Percentiles rank a stretch among this genome's conserved stretches.
phyloP scores from a whole-genome alignment of 495 filamentous ascomycete species.

The Talaromyces proteolyticus region DNA sequence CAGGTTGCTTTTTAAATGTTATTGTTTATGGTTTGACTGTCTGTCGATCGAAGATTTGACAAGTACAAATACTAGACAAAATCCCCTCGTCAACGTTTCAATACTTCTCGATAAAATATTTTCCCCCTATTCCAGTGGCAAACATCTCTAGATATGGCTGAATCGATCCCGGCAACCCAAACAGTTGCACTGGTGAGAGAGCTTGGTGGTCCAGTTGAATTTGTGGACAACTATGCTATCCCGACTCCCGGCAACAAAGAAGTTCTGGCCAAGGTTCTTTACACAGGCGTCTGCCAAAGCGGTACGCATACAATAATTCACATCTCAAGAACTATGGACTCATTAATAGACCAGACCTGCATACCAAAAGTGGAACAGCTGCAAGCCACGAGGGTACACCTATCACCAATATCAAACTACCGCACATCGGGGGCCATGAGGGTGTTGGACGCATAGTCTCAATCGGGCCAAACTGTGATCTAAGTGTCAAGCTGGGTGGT shows the following conservation, averaged over 20 bases:
- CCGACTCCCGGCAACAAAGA: conserved; percentile 35
- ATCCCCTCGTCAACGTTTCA: too few species aligned
- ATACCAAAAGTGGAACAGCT: conserved; percentile 40
- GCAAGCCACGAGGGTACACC: conserved; percentile 35
- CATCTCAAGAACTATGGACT: neutral
- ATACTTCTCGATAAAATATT: too few species aligned
- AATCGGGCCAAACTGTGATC: conserved; percentile 24
- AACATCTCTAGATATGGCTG: conserved; percentile 13
- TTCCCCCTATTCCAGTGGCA: neutral
- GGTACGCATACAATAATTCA: conserved; percentile 20
- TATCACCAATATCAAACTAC: conserved; percentile 41
- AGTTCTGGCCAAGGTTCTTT: conserved; percentile 44
- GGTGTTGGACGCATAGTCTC: conserved; percentile 39
- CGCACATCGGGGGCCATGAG: conserved; percentile 44
- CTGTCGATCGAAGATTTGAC: too few species aligned
- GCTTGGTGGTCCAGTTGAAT: conserved; percentile 38
- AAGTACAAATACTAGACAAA: too few species aligned
- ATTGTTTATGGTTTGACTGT: too few species aligned
- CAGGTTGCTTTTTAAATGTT: too few species aligned
- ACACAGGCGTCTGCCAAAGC: conserved; percentile 44
- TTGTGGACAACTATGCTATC: conserved; percentile 41
- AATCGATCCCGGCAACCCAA: conserved; percentile 31
- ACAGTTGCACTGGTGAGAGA: conserved; percentile 39
- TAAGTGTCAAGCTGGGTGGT: conserved; percentile 28
- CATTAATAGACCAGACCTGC: conserved; percentile 27